phyloP scores from a whole-genome alignment of 2,329 filamentous ascomycete species.

The Aspergillus transmontanensis region DNA sequence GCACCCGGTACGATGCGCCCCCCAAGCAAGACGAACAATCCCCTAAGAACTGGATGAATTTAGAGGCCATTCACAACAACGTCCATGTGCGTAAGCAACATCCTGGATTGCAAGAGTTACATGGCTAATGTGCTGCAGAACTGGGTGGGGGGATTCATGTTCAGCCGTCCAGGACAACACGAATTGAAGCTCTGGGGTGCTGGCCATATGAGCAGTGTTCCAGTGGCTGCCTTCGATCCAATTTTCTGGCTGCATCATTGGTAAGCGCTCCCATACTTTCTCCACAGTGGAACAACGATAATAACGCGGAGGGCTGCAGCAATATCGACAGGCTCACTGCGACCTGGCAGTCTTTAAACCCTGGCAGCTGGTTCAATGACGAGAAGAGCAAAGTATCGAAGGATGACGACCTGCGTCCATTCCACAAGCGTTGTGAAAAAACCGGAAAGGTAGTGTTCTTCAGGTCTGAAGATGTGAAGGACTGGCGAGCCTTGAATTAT shows the following conservation, averaged over 20 bases:
- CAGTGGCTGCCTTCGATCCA: not conserved
- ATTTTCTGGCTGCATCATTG: not conserved
- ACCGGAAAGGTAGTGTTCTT: no score
- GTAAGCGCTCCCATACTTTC: not conserved
- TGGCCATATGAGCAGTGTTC: not conserved
- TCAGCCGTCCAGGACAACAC: not conserved
- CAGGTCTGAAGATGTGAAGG: no score
- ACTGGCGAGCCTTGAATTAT: no score
- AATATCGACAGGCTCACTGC: not conserved
- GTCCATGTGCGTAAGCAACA: not conserved
- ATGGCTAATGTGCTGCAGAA: not conserved
- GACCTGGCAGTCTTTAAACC: not conserved
- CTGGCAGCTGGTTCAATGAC: not conserved
- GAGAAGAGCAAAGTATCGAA: not conserved
- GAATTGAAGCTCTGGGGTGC: not conserved
- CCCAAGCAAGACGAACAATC: rapidly evolving
- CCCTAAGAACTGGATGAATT: not conserved
- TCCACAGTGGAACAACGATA: no score
- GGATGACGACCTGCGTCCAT: no score
- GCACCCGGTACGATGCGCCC: not conserved
- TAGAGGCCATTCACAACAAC: not conserved
- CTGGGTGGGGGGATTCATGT: not conserved
- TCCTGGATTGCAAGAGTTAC: no score
- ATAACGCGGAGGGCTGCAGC: not conserved
- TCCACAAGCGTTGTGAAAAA: no score